Evolutionary conservation across 2,329 filamentous ascomycete species (phyloP).

Genomic region (Dothistroma septosporum): DNA sequence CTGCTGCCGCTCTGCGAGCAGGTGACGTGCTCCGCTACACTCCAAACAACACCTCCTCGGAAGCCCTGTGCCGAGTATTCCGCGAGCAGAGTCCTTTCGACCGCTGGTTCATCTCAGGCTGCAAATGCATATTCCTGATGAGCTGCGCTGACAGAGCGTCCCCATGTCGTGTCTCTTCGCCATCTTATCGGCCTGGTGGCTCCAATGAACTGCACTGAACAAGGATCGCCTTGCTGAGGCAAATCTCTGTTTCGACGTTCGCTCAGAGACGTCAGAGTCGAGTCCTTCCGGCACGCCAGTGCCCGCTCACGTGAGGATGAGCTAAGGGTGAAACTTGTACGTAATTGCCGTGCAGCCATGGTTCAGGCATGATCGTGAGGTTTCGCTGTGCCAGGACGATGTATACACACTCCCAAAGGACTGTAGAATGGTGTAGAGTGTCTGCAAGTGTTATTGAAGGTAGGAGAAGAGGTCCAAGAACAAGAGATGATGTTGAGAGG

Average conservation of each 20-base stretch:
- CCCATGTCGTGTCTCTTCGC: background rate
- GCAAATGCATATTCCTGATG: background rate
- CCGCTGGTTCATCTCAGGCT: background rate
- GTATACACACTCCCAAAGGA: background rate
- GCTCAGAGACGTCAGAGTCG: constrained; percentile 39
- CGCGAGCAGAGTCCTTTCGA: background rate
- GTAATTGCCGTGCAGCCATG: constrained; percentile 1
- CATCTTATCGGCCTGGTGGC: background rate
- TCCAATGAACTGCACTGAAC: background rate
- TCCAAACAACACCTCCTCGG: background rate
- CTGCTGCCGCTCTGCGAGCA: background rate
- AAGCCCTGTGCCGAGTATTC: background rate
- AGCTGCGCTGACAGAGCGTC: background rate
- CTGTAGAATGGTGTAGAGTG: background rate
- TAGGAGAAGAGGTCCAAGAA: background rate
- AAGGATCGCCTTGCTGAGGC: background rate
- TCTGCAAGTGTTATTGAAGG: background rate
- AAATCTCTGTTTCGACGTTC: background rate
- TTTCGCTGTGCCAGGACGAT: background rate
- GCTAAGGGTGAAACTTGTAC: background rate
- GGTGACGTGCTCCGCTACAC: background rate
- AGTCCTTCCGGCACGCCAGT: constrained; percentile 56
- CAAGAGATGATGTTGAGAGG: background rate
- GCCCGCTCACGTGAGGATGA: constrained; percentile 33
- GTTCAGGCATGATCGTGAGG: background rate